Percentiles rank a stretch among this genome's conserved stretches.
Conservation (phyloP, 73 alveolate genomes). For the Paramecium sonneborni region DNA sequence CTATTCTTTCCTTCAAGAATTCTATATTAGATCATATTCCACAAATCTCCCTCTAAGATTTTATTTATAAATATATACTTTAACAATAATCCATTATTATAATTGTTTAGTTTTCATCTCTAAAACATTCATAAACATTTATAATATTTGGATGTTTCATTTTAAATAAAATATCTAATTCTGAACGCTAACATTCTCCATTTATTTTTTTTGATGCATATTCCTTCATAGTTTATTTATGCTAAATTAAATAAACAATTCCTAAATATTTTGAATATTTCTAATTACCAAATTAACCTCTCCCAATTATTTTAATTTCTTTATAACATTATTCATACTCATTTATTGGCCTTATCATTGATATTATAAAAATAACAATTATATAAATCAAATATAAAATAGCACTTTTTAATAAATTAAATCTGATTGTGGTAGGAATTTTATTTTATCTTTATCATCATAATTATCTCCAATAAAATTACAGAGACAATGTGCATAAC, state of each 20-base stretch:
- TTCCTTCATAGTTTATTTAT: neutral
- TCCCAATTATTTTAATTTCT: neutral
- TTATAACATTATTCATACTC: neutral
- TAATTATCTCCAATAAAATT: conserved; percentile 83
- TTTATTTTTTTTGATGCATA: neutral
- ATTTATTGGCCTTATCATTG: neutral
- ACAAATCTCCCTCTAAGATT: neutral
- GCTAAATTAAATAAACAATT: neutral
- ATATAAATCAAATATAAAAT: neutral
- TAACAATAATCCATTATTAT: neutral
- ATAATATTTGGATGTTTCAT: neutral
- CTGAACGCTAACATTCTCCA: neutral
- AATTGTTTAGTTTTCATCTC: neutral
- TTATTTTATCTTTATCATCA: neutral
- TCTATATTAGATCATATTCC: neutral
- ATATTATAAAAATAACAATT: neutral
- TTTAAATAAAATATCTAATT: neutral
- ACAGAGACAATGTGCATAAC: conserved; percentile 92
- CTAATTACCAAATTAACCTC: neutral
- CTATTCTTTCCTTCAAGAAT: neutral
- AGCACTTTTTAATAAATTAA: neutral
- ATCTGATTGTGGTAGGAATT: neutral
- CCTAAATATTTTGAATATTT: neutral
- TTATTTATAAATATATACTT: neutral
- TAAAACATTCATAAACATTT: neutral